Evolutionary conservation across 2,329 filamentous ascomycete species (phyloP).

Genomic region (Botrytis paeoniae): DNA sequence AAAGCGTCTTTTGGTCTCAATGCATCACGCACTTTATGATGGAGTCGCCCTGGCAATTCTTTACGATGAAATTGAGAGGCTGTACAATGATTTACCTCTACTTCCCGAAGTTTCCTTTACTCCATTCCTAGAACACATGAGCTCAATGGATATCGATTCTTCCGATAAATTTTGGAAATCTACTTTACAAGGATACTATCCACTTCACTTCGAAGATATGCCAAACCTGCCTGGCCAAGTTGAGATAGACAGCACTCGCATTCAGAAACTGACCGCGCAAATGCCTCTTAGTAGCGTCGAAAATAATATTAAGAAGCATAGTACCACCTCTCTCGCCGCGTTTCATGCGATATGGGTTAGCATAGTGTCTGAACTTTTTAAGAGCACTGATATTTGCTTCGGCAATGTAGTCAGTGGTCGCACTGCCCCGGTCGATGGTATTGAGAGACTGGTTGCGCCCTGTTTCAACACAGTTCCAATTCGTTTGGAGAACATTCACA

Average conservation of each 20-base stretch:
- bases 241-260: constrained; percentile 8
- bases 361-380: constrained; percentile 55
- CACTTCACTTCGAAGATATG: constrained; percentile 29
- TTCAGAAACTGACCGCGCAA: constrained; percentile 22
- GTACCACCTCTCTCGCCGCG: constrained; percentile 61
- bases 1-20: constrained; percentile 31
- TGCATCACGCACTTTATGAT: constrained; percentile 85
- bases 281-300: constrained; percentile 43
- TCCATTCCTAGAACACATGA: constrained; percentile 60
- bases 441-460: constrained; percentile 76
- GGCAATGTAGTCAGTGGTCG: constrained; percentile 83
- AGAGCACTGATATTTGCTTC: constrained; percentile 70
- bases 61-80: constrained; percentile 65
- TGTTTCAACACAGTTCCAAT: constrained; percentile 89
- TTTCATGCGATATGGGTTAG: constrained; percentile 72
- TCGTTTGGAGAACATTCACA: constrained; percentile 60
- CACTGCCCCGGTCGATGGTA: constrained; percentile 59
- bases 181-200: constrained; percentile 52
- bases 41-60: constrained; percentile 71
- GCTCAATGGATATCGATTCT: constrained; percentile 46
- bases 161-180: constrained; percentile 65
- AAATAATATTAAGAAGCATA: constrained; percentile 48
- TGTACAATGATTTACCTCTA: constrained; percentile 50
- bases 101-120: constrained; percentile 54
- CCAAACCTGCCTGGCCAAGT: not conserved